Evolutionary conservation across 306 rosid genomes (phyloP), one percentile per base, ranked within the genome.

Genomic region (Ziziphus jujuba): DNA sequence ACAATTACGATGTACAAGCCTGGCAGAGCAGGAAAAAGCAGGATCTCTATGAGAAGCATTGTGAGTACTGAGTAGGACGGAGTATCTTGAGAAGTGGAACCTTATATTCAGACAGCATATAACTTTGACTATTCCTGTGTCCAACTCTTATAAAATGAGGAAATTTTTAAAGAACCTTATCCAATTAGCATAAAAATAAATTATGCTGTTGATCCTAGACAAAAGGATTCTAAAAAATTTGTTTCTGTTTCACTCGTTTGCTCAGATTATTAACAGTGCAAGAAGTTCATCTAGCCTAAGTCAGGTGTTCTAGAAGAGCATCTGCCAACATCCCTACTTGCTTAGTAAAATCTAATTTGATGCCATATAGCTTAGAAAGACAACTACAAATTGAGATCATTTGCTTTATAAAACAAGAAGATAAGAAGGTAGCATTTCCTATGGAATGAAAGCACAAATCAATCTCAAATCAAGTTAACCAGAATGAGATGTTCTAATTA

Each of bases 401-500:
- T 17, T 45, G 12, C 45, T 15, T 48, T 15, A 2, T 7, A 0
- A 28, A 48, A 24, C 11, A 31, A 24, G 21, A 50, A 33, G 48
- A 77, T 71, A 14, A 36, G 47, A 61, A 65, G 28, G 77, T 43
- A 73, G 35, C 50, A 63, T 50, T 20, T 19, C 22, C 9, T 4
- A 16, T 20, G 22, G 17, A 50, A n/a, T 57, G 69, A 72, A 60
- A 75, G 36, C 65, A 44, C 21, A 56, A 61, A 22, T 51, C 55
- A 21, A 63, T 56, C 61, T 28, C 53, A 66, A 57, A 25, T 67
- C 28, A 23, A 22, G 65, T 33, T n/a, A 38, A 75, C 22, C 40
- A 74, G 45, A n/a, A 52, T 55, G 49, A 63, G 22, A 66, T 15
- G 7, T 54, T 40, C 45, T 12, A 40, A 48, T 52, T 82, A 95